A percentile compares a stretch with the other conserved stretches of the same genome.
phyloP scores from a whole-genome alignment of 768 basidiomycete species.

The Hygrophorus pudorinus region DNA sequence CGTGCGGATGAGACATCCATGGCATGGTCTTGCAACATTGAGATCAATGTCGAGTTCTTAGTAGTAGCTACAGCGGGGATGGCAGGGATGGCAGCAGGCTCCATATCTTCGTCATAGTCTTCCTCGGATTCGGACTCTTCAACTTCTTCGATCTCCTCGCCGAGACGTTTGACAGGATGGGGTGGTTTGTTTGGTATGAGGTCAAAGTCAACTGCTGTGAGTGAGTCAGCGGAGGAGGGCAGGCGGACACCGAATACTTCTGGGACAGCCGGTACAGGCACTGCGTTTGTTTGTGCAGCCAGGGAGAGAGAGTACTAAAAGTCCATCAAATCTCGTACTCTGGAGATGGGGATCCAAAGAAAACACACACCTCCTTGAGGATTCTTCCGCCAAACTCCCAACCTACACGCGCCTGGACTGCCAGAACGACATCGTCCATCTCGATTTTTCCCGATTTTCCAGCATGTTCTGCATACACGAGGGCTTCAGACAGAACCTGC shows the following conservation, averaged over 20 bases:
- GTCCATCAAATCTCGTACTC: background rate
- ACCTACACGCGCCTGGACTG: conserved; percentile 81
- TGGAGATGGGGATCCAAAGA: background rate
- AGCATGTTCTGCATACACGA: conserved; percentile 82
- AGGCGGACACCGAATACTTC: conserved; percentile 83
- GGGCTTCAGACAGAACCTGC: conserved; percentile 76
- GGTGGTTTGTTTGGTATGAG: conserved; percentile 80
- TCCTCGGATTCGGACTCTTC: conserved; percentile 66
- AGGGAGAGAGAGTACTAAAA: conserved; percentile 66
- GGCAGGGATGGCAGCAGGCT: conserved; percentile 46
- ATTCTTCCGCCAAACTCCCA: conserved; percentile 89
- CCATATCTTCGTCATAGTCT: conserved; percentile 53
- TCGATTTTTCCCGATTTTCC: conserved; percentile 71
- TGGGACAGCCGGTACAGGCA: conserved; percentile 73
- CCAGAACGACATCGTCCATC: conserved; percentile 72
- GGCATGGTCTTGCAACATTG: conserved; percentile 24
- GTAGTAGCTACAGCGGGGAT: conserved; percentile 32
- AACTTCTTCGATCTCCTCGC: conserved; percentile 76
- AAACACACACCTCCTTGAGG: conserved; percentile 75
- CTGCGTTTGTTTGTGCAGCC: conserved; percentile 74
- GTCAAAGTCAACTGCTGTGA: conserved; percentile 79
- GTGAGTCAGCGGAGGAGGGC: conserved; percentile 61
- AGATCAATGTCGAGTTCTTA: conserved; percentile 7
- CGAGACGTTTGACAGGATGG: conserved; percentile 62
- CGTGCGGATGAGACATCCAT: conserved; percentile 20